phyloP scores from a whole-genome alignment of 2,329 filamentous ascomycete species.

The Ophiocordyceps sinensis region DNA sequence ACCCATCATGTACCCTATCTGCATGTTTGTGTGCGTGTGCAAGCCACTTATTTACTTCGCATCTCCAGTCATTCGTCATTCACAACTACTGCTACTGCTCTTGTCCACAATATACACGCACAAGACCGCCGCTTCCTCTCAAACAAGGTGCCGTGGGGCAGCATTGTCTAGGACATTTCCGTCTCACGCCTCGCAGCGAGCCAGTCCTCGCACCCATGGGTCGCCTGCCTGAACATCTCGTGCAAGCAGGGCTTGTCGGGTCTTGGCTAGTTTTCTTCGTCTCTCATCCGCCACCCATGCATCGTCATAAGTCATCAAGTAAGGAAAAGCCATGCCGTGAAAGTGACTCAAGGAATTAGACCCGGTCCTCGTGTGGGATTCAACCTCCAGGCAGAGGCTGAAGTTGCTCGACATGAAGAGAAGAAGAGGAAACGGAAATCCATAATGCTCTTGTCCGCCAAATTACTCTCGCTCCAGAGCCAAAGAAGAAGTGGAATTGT shows the following conservation, averaged over 20 bases:
- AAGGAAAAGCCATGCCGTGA: background rate
- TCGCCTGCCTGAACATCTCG: background rate
- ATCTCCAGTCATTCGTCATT: too few species aligned
- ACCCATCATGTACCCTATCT: too few species aligned
- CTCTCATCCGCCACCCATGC: background rate
- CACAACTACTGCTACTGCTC: background rate
- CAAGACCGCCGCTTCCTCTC: conserved; percentile 3
- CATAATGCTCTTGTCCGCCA: too few species aligned
- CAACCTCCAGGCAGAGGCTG: too few species aligned
- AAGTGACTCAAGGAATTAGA: background rate
- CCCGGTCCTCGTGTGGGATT: too few species aligned
- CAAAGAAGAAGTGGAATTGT: too few species aligned
- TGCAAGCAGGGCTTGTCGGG: background rate
- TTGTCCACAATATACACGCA: background rate
- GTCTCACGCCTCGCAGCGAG: background rate
- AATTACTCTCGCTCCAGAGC: too few species aligned
- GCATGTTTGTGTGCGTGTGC: too few species aligned
- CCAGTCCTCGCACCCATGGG: conserved; percentile 2
- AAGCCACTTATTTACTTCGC: too few species aligned
- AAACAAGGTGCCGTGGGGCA: conserved; percentile 33
- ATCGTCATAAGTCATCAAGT: conserved; percentile 6
- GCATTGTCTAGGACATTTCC: conserved; percentile 22
- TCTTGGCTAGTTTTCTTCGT: conserved; percentile 3
- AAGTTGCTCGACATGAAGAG: too few species aligned
- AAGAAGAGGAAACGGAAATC: too few species aligned